Evolutionary conservation across 129 eudicot species (phyloP), one percentile per base, ranked within the genome.

Genomic region (Escallonia herrerae): DNA sequence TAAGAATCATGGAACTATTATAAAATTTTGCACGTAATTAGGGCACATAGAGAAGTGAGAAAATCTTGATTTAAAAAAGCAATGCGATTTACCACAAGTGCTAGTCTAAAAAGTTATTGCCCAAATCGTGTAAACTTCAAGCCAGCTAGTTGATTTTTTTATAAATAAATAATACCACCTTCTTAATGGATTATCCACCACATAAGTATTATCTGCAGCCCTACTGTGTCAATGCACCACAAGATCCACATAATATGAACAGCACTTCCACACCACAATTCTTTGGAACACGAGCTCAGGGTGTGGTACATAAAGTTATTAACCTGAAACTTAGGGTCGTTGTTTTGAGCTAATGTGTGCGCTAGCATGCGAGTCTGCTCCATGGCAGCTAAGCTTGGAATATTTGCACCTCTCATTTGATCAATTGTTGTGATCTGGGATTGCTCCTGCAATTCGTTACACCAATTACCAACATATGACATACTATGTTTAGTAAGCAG

Each of bases 341-440:
- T 84, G 50, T 89, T 88, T 79, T 89, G 98, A 78, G 95, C 90
- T 63, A 93, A 67, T 59, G 98, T 93, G 81, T 93, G 95, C 39
- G 96, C 98, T 60, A 93, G 86, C 91, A 80, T 86, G 60, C 98
- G 96, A 58, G 94, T 85, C 79, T 93, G 96, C 86, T 93, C 90
- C 98, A 88, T 93, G 65, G 91, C 87, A 74, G 98, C 96, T 71
- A 93, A 65, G 67, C 75, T 79, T 63, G 96, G 80, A 45, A 88
- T 76, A 70, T 74, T 87, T 66, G 87, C 76, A 76, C 84, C 89
- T 52, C 87, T 70, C 79, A 78, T 60, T 68, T 83, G 96, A 79
- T 67, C 84, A 6, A 81, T 40, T 37, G 91, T 63, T 15, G 85
- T 74, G 74, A 86, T 73, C 74, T 86, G 98, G n/a, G 79, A 59